Evolutionary conservation across 345 rosid genomes (phyloP), one percentile per base, ranked within the genome.

Genomic region (Hypericum perforatum): DNA sequence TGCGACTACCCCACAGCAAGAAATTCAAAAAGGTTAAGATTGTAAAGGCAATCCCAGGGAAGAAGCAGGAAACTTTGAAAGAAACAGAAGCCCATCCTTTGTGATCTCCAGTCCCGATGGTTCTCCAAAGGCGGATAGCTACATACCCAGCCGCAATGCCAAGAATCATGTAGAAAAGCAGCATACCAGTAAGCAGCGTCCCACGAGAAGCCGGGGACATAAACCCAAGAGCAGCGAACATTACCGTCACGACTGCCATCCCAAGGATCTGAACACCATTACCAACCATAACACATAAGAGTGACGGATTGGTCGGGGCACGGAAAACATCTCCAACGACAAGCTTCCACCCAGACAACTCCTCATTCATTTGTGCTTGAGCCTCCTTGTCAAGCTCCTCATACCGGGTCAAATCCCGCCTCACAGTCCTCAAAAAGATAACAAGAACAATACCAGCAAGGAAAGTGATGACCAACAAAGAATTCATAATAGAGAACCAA

Each of bases 211-310:
- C 47, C 11, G 47, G 47, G 0, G 47, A 44, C 47, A 44, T 44
- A 16, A 44, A 44, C 47, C 47, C 47, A 44, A 44, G 47, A 44
- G 47, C 12, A 44, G 47, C 47, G 11, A 44, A 44, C 6, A 44
- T 12, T 8, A 44, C 47, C 5, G 47, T 44, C 47, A 16, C 47
- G 11, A 44, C 11, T 9, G 47, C 47, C 47, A 44, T 44, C 15
- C 47, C 47, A 44, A 44, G 47, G 15, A 44, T 44, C 47, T 44
- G 47, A 44, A 44, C 47, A 44, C 47, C 47, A 44, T 44, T 44
- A 7, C 47, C 47, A 12, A 44, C 47, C 47, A 44, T 44, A 44
- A 44, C 47, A 44, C 47, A 44, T 2, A 44, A 11, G 15, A 44
- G 47, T 11, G 47, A n/a, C 47, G 47, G 15, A 44, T 44, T 44